Conservation (phyloP, 805 yeast species). For the Candida tallmaniae region DNA sequence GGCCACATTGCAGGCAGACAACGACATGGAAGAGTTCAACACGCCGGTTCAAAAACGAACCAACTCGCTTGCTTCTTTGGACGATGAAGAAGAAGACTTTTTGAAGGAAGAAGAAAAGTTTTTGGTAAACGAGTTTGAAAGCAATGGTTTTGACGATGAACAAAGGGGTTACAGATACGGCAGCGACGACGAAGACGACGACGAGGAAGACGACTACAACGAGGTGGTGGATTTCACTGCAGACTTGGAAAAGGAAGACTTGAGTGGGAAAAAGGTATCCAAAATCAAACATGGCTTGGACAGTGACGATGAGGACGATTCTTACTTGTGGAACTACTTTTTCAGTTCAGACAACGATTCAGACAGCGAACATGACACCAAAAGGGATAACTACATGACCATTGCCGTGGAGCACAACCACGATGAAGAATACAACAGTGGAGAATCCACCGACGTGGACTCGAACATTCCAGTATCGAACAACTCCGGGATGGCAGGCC, state of each 20-base stretch:
- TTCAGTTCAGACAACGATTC: constrained; percentile 44
- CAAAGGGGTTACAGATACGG: constrained; percentile 10
- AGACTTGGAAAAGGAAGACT: constrained; percentile 21
- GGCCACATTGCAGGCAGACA: constrained; percentile 45
- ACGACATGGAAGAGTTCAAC: constrained; percentile 37
- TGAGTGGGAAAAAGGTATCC: constrained; percentile 6
- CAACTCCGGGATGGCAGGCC: constrained; percentile 53
- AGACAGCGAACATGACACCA: constrained; percentile 10
- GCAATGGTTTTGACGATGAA: constrained; percentile 43
- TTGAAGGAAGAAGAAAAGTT: constrained; percentile 42
- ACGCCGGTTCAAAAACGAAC: constrained; percentile 12
- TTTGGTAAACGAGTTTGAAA: constrained; percentile 43
- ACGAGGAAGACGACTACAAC: constrained; percentile 36
- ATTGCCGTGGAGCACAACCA: constrained; percentile 20
- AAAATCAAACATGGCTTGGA: constrained; percentile 7
- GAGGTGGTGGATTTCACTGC: constrained; percentile 35
- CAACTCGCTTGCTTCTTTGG: constrained; percentile 28
- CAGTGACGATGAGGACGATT: constrained; percentile 56
- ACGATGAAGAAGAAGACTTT: constrained; percentile 33
- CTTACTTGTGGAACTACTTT: constrained; percentile 72
- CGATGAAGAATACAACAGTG: constrained; percentile 47
- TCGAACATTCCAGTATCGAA: constrained; percentile 68
- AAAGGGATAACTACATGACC: neutral
- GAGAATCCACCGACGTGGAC: constrained; percentile 94
- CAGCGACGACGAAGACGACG: constrained; percentile 14